Conservation (phyloP, 805 yeast genomes). For the Barnettozyma salicaria region DNA sequence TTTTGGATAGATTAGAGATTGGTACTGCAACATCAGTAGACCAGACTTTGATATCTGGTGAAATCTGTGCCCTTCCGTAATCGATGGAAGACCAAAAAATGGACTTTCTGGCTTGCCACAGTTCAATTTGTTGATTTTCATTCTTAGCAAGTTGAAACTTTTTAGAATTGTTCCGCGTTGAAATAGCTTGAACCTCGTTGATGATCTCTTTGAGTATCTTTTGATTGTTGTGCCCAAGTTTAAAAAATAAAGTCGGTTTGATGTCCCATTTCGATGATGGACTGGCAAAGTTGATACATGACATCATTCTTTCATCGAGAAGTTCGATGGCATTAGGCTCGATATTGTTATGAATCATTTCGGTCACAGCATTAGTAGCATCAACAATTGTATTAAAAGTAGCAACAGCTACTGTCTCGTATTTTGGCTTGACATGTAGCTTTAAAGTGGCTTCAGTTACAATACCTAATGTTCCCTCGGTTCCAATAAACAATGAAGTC, state of each 20-base stretch:
- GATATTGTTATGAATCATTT: conserved; percentile 52
- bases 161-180: conserved; percentile 43
- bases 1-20: conserved; percentile 54
- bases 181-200: conserved; percentile 41
- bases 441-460: conserved; percentile 71
- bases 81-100: conserved; percentile 59
- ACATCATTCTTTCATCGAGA: conserved; percentile 65
- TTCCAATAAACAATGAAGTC: conserved; percentile 63
- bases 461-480: conserved; percentile 74
- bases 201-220: conserved; percentile 36
- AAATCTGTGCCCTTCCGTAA: conserved; percentile 45
- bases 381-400: conserved; percentile 63
- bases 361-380: conserved; percentile 64
- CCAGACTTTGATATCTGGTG: conserved; percentile 49
- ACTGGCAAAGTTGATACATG: conserved; percentile 50
- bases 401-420: conserved; percentile 61
- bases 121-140: conserved; percentile 51
- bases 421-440: conserved; percentile 55
- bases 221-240: conserved; percentile 45
- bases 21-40: conserved; percentile 85
- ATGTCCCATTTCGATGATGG: conserved; percentile 48
- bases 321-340: conserved; percentile 68
- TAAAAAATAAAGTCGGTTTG: conserved; percentile 55
- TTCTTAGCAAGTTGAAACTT: conserved; percentile 53
- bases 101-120: conserved; percentile 72